Percentiles rank a stretch among this genome's conserved stretches.
Conservation (phyloP, 441 rosid species). For the Oxalis stricta region DNA sequence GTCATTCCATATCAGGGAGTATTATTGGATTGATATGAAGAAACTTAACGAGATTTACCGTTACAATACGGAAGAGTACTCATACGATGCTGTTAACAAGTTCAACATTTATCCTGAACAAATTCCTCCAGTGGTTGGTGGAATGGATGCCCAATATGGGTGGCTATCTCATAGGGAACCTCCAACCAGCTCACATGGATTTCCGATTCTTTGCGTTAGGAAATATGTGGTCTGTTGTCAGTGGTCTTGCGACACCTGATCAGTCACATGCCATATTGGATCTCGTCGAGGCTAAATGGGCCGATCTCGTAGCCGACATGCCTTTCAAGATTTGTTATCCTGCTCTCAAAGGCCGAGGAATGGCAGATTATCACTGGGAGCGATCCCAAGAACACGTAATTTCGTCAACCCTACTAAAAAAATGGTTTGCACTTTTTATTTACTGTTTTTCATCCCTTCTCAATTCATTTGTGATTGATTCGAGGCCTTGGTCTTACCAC, state of each 20-base stretch:
- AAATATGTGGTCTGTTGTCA: slow-evolving; percentile 69
- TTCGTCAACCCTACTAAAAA: slow-evolving; percentile 3
- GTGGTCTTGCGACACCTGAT: slow-evolving; percentile 56
- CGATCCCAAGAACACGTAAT: slow-evolving; percentile 91
- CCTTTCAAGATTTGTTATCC: slow-evolving; percentile 89
- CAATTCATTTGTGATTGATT: slow-evolving; percentile 9
- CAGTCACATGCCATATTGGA: slow-evolving; percentile 83
- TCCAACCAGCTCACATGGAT: slow-evolving; percentile 96
- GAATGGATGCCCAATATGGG: slow-evolving; percentile 91
- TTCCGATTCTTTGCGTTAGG: slow-evolving; percentile 82
- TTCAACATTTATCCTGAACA: slow-evolving; percentile 93
- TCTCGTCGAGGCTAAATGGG: slow-evolving; percentile 79
- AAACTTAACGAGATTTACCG: slow-evolving; percentile 86
- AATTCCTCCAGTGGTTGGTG: slow-evolving; percentile 83
- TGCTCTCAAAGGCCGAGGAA: slow-evolving; percentile 84
- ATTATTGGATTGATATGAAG: slow-evolving; percentile 73
- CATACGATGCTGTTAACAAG: slow-evolving; percentile 81
- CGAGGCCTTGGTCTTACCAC: slow-evolving; percentile 94
- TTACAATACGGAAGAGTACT: slow-evolving; percentile 89
- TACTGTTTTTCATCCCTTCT: not conserved
- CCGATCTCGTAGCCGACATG: slow-evolving; percentile 75
- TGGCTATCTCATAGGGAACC: slow-evolving; percentile 77
- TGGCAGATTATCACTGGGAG: slow-evolving; percentile 90
- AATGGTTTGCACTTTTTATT: not conserved
- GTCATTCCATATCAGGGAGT: slow-evolving; percentile 84